Percentiles rank a stretch among this genome's conserved stretches.
Conservation (phyloP, 2,329 filamentous ascomycete genomes). For the Cadophora sp. region DNA sequence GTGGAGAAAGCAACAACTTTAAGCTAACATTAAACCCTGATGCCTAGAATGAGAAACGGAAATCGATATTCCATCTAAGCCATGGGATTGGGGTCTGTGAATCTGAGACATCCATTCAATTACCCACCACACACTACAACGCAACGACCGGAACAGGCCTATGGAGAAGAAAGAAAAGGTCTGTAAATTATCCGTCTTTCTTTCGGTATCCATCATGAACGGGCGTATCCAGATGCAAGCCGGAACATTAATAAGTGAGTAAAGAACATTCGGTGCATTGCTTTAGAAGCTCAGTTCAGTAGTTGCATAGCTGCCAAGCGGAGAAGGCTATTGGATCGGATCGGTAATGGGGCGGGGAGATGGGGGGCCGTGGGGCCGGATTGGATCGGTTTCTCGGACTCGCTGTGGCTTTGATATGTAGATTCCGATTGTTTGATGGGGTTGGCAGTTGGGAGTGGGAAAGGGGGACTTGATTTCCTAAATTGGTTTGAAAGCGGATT, state of each 20-base stretch:
- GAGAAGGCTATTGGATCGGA: background rate
- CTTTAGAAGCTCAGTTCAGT: background rate
- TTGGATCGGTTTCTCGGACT: background rate
- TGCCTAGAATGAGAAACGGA: background rate
- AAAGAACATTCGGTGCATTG: slow-evolving; percentile 9
- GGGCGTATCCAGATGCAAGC: background rate
- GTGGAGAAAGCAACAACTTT: background rate
- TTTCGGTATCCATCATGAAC: background rate
- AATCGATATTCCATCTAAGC: background rate
- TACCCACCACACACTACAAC: background rate
- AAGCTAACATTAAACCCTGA: background rate
- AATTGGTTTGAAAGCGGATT: too few relatives aligned
- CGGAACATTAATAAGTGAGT: slow-evolving; percentile 2
- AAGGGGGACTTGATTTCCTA: too few relatives aligned
- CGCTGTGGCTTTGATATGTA: background rate
- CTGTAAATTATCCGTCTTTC: background rate
- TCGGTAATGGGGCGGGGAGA: background rate
- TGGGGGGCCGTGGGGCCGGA: slow-evolving; percentile 6
- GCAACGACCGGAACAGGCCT: too few relatives aligned
- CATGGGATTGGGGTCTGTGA: background rate
- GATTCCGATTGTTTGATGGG: too few relatives aligned
- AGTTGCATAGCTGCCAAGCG: background rate
- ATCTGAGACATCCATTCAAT: background rate
- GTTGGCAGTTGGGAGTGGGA: too few relatives aligned
- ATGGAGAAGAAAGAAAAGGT: background rate